These are phyloP conservation scores for Astrocystis sublimbata DNA, from an alignment of 495 filamentous ascomycete genomes.

Conservation along the genomic window DNA sequence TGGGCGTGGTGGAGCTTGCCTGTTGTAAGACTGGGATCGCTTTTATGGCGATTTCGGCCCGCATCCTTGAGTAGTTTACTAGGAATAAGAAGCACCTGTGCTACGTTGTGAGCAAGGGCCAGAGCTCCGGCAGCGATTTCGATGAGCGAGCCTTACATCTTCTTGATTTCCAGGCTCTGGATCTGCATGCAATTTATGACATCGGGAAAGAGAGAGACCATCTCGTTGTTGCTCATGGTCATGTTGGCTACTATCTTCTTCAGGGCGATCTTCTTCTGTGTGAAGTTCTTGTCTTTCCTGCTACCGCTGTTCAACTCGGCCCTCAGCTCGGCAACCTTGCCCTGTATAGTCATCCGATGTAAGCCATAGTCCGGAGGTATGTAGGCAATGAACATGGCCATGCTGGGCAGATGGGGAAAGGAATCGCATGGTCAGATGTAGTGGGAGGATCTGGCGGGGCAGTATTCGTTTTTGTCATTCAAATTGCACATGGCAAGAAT, in stretches of 20 bases:
- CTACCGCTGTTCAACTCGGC: slow-evolving; percentile 89
- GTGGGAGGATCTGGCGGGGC: slow-evolving; percentile 15
- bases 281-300: slow-evolving; percentile 98
- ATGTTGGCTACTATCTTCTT: slow-evolving; percentile 99
- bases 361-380: slow-evolving; percentile 43
- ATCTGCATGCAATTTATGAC: slow-evolving; percentile 94
- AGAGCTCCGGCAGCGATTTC: background rate
- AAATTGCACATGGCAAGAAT: background rate
- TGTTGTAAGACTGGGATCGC: slow-evolving; percentile 84
- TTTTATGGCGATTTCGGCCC: slow-evolving; percentile 91
- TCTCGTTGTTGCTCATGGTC: slow-evolving; percentile 99
- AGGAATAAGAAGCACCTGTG: slow-evolving; percentile 94
- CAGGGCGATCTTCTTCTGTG: slow-evolving; percentile 94
- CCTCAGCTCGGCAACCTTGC: slow-evolving; percentile 97
- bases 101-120: slow-evolving; percentile 27
- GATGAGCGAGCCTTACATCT: slow-evolving; percentile 72
- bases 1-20: slow-evolving; percentile 50
- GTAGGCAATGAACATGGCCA: slow-evolving; percentile 53
- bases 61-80: slow-evolving; percentile 94
- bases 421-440: slow-evolving; percentile 30
- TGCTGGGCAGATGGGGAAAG: slow-evolving; percentile 29
- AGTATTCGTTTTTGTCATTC: background rate
- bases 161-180: slow-evolving; percentile 95
- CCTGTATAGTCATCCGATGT: slow-evolving; percentile 62
- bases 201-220: slow-evolving; percentile 96